phyloP scores from a whole-genome alignment of 2,329 filamentous ascomycete species.

The Ophiostoma montium region DNA sequence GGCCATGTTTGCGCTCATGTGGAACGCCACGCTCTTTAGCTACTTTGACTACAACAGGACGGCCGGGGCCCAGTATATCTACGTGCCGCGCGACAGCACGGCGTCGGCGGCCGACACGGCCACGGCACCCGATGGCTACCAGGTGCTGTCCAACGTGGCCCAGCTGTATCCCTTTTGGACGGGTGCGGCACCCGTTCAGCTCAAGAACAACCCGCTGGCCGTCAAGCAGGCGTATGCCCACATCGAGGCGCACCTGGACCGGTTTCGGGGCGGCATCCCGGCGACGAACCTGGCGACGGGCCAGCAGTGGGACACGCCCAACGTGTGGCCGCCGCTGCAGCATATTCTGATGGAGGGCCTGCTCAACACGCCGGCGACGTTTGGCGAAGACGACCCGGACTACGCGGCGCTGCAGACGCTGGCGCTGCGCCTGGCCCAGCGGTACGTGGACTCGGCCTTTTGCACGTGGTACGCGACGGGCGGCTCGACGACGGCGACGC shows the following conservation, averaged over 20 bases:
- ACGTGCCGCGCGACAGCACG: conserved; percentile 34
- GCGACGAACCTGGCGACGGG: conserved; percentile 47
- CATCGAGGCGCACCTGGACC: conserved; percentile 37
- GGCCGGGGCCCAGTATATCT: conserved; percentile 39
- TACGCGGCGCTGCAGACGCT: conserved; percentile 39
- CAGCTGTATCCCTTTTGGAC: conserved; percentile 60
- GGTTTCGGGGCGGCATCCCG: conserved; percentile 41
- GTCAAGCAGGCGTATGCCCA: conserved; percentile 40
- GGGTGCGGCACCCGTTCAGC: conserved; percentile 41
- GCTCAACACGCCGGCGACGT: conserved; percentile 43
- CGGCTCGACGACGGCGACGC: conserved; percentile 39
- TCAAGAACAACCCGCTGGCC: conserved; percentile 45
- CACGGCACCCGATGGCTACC: conserved; percentile 37
- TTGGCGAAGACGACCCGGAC: conserved; percentile 36
- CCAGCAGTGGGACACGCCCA: conserved; percentile 58
- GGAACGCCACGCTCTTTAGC: conserved; percentile 46
- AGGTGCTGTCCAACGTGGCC: conserved; percentile 42
- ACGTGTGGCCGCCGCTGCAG: conserved; percentile 55
- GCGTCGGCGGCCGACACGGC: conserved; percentile 26
- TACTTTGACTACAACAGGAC: conserved; percentile 61
- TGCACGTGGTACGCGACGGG: conserved; percentile 58
- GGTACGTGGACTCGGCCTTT: conserved; percentile 53
- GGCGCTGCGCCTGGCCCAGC: conserved; percentile 45
- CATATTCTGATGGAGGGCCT: conserved; percentile 50
- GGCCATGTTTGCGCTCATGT: conserved; percentile 49